These are phyloP conservation scores for Neostapfia colusana DNA, from an alignment of 176 grass and related monocot genomes.

Conservation along the genomic window DNA sequence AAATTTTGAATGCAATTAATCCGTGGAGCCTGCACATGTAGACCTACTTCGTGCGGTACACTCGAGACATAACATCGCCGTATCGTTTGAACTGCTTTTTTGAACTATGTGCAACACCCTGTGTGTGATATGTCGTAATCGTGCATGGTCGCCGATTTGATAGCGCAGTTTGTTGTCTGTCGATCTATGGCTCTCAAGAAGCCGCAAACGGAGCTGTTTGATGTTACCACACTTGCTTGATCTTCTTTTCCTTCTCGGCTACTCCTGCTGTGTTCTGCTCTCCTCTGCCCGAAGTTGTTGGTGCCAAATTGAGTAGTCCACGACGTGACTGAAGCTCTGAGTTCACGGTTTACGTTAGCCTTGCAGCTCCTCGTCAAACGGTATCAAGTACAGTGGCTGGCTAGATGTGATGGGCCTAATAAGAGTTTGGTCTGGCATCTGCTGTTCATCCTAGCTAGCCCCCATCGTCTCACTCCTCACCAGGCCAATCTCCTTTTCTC, in stretches of 20 bases:
- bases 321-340: neutral
- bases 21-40: neutral
- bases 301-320: too few species aligned
- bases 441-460: neutral
- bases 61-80: neutral
- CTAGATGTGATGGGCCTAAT: neutral
- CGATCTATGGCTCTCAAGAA: too few species aligned
- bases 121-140: neutral
- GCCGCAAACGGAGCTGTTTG: too few species aligned
- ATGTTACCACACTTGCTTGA: too few species aligned
- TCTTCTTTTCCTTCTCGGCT: too few species aligned
- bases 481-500: neutral
- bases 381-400: neutral
- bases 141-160: too few species aligned
- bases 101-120: neutral
- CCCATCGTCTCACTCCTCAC: neutral
- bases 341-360: neutral
- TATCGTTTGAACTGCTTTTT: neutral
- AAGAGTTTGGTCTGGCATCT: neutral
- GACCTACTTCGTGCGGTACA: neutral
- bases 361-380: neutral
- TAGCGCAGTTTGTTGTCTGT: too few species aligned
- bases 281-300: too few species aligned
- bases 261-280: too few species aligned
- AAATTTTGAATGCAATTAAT: conserved; percentile 49